phyloP scores from a whole-genome alignment of 2,329 filamentous ascomycete genomes.

The Endoconidiophora laricicola region DNA sequence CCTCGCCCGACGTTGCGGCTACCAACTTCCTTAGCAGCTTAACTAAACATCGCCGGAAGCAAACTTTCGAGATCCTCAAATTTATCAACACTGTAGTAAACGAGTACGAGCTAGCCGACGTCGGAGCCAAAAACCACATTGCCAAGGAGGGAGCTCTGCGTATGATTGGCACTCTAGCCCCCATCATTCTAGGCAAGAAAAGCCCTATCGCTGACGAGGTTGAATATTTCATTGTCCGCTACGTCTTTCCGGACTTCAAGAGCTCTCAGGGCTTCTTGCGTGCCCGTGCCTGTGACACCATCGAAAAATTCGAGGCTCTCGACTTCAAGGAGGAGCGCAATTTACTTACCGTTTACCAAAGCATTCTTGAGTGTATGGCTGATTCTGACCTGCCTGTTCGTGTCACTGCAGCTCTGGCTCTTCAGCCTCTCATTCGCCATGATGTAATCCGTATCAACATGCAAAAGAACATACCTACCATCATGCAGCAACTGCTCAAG shows the following conservation, averaged over 20 bases:
- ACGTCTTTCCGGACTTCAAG: slow-evolving; percentile 95
- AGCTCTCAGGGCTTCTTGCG: slow-evolving; percentile 84
- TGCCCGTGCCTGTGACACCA: slow-evolving; percentile 85
- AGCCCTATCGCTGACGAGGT: slow-evolving; percentile 95
- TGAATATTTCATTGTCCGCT: slow-evolving; percentile 94
- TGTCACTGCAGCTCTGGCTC: slow-evolving; percentile 80
- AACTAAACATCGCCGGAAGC: slow-evolving; percentile 86
- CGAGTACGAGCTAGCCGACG: slow-evolving; percentile 69
- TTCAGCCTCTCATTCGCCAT: slow-evolving; percentile 90
- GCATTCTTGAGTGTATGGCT: slow-evolving; percentile 93
- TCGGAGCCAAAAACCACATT: slow-evolving; percentile 80
- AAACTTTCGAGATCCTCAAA: slow-evolving; percentile 84
- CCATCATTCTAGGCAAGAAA: slow-evolving; percentile 93
- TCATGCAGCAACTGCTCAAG: slow-evolving; percentile 97
- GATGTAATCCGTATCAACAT: slow-evolving; percentile 87
- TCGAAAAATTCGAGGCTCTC: slow-evolving; percentile 94
- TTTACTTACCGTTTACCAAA: slow-evolving; percentile 86
- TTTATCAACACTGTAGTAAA: slow-evolving; percentile 94
- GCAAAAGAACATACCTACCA: slow-evolving; percentile 95
- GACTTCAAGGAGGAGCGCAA: slow-evolving; percentile 96
- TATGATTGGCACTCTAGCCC: slow-evolving; percentile 91
- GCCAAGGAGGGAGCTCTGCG: slow-evolving; percentile 92
- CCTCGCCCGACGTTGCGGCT: slow-evolving; percentile 83
- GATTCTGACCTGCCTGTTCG: slow-evolving; percentile 85
- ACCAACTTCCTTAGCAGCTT: slow-evolving; percentile 93